Evolutionary conservation across 2,329 filamentous ascomycete genomes (phyloP), one percentile per base, ranked within the genome.

Genomic region (Penicillium griseofulvum): DNA sequence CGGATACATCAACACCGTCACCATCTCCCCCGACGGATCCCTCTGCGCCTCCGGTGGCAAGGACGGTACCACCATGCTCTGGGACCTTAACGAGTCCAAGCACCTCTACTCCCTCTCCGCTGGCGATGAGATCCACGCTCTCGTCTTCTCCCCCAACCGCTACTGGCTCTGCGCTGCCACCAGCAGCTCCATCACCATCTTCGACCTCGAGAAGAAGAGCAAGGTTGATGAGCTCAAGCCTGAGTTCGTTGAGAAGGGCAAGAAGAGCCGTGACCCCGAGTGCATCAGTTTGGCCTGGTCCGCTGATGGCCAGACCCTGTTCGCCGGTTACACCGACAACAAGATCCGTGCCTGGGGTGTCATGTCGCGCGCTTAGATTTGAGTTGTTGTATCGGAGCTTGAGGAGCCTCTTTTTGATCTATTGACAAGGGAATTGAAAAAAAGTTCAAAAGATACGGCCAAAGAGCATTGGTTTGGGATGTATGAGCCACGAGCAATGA

Each of bases 151-250:
- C 66, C 94, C 94, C 77, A 99, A 99, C 91, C 89, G 94, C 80
- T 99, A 99, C 91, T 99, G 94, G 94, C 88, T 99, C 71, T 99
- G 94, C 87, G 94, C 94, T 76, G 94, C 94, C 77, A 99, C 94
- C 65, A 86, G 91, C 76, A 90, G 86, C 83, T 91, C 87, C 86
- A 97, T 99, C 87, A 97, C 97, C 87, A 97, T 99, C 86, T 99
- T 99, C 83, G 94, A 99, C 77, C 87, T 99, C 70, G 94, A 99
- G 91, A 99, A 99, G 92, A 99, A 99, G 92, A 95, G 88, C 89
- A 97, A 97, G 89, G 93, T 97, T 76, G 93, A 97, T 74, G 94
- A 97, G 87, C 88, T 99, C 80, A 97, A 96, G 89, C 93, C 93
- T 69, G 94, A 99, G 80, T 96, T 94, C 84, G 84, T 91, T 76